These are phyloP conservation scores for Pichia sp. DNA, from an alignment of 1,139 yeast species.

Conservation along the genomic window DNA sequence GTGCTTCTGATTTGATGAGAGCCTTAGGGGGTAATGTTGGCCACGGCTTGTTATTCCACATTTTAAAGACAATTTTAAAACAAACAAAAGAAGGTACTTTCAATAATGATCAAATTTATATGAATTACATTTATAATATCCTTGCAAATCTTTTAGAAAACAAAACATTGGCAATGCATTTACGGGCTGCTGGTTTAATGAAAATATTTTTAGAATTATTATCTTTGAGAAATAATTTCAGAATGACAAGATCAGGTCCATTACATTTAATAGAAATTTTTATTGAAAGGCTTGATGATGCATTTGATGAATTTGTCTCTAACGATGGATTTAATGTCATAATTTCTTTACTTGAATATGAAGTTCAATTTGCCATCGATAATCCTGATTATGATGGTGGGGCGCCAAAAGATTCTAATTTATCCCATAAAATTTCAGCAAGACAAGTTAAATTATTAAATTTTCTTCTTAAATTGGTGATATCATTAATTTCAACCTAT, in stretches of 20 bases:
- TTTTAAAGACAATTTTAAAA: constrained; percentile 55
- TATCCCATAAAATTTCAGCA: constrained; percentile 55
- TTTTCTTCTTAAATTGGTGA: constrained; percentile 52
- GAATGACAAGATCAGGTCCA: constrained; percentile 61
- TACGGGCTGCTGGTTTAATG: constrained; percentile 67
- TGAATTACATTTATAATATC: constrained; percentile 50
- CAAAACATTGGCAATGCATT: constrained; percentile 42
- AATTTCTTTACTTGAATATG: constrained; percentile 57
- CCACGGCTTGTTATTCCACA: constrained; percentile 76
- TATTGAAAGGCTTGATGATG: constrained; percentile 40
- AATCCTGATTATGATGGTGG: constrained; percentile 47
- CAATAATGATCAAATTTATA: constrained; percentile 43
- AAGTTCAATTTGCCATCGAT: constrained; percentile 58
- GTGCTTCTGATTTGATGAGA: constrained; percentile 73
- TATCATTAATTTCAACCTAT: constrained; percentile 61
- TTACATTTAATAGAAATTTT: constrained; percentile 55
- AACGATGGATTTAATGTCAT: constrained; percentile 60
- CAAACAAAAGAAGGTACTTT: constrained; percentile 35
- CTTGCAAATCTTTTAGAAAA: constrained; percentile 53
- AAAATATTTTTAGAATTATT: constrained; percentile 61
- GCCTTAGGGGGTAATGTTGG: constrained; percentile 87
- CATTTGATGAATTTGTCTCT: constrained; percentile 56
- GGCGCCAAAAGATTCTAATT: constrained; percentile 47
- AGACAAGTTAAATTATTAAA: constrained; percentile 58
- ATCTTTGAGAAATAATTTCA: constrained; percentile 42